Percentiles rank a stretch among this genome's conserved stretches.
These are phyloP conservation scores for Monotropa hypopitys DNA, from an alignment of 179 eudicot species.

Conservation along the genomic window DNA sequence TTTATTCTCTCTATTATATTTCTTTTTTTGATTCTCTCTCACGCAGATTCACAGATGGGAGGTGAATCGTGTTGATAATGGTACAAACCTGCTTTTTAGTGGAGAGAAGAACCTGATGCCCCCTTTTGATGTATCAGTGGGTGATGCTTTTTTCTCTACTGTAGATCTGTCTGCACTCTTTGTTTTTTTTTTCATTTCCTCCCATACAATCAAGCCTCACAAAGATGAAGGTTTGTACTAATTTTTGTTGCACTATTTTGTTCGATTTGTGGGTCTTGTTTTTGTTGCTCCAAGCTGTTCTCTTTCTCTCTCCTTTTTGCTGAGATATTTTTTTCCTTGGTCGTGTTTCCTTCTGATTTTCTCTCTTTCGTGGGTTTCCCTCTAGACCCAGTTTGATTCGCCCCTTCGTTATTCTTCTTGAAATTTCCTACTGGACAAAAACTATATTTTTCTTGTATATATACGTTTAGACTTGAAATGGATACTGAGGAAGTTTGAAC, in stretches of 20 bases:
- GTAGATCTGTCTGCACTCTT: neutral
- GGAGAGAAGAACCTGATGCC: conserved; percentile 33
- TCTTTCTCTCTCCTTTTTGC: neutral
- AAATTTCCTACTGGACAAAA: neutral
- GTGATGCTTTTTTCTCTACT: conserved; percentile 22
- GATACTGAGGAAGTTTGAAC: conserved; percentile 6
- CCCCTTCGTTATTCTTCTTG: neutral
- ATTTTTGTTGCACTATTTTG: neutral
- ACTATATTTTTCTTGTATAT: neutral
- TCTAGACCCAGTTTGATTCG: neutral
- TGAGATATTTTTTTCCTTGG: neutral
- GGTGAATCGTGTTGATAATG: conserved; percentile 17
- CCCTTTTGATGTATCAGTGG: conserved; percentile 33
- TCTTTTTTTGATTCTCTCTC: neutral
- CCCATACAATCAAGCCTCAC: neutral
- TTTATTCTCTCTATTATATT: neutral
- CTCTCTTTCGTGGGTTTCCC: neutral
- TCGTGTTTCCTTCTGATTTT: neutral
- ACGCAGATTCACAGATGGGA: conserved; percentile 19
- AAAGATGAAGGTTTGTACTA: conserved; percentile 9
- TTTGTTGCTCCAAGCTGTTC: neutral
- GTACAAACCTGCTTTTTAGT: conserved; percentile 23
- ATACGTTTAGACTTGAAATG: neutral
- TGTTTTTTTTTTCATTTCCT: no score
- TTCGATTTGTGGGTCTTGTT: conserved; percentile 4